Conservation (phyloP, 768 basidiomycete species). For the Hericium alpestre region DNA sequence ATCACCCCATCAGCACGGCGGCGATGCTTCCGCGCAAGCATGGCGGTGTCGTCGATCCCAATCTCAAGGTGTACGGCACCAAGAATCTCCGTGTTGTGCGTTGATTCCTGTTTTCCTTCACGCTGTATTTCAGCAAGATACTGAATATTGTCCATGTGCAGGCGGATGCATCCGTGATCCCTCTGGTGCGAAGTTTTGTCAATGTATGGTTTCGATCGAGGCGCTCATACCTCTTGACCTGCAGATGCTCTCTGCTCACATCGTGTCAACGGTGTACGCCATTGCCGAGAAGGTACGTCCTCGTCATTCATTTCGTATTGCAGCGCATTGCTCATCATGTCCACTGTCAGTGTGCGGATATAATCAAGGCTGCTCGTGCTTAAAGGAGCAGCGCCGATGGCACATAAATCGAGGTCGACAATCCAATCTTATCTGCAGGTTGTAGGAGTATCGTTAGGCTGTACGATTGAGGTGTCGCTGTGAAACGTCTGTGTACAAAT, state of each 20-base stretch:
- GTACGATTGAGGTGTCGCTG: no score
- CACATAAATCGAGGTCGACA: no score
- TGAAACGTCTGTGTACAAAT: no score
- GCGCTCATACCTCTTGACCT: no score
- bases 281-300: slow-evolving; percentile 12
- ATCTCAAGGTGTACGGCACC: neutral
- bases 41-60: neutral
- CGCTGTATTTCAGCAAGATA: neutral
- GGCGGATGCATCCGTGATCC: neutral
- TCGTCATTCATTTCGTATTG: no score
- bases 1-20: neutral
- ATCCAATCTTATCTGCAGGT: no score
- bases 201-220: no score
- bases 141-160: neutral
- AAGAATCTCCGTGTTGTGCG: neutral
- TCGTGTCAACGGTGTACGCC: neutral
- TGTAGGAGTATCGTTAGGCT: no score
- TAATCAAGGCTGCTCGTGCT: no score
- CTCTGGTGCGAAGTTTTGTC: neutral
- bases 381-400: no score
- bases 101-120: neutral
- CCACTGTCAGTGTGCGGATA: no score
- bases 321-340: no score
- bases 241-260: neutral
- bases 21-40: neutral